Conservation (phyloP, 1,139 yeast genomes). For the Saccharomyces hybrid region DNA sequence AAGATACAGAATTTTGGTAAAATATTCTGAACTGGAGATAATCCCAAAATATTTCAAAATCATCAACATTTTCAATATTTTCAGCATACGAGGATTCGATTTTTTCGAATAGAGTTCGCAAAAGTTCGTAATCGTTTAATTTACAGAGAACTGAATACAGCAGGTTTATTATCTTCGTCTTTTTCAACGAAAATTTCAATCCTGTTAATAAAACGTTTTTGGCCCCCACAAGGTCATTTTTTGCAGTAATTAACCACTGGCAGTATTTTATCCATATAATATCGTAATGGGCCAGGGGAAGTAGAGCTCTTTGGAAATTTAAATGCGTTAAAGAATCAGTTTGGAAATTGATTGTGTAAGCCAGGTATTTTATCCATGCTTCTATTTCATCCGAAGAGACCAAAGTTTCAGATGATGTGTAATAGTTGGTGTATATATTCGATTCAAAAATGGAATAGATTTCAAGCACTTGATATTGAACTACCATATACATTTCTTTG, state of each 20-base stretch:
- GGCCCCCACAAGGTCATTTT: constrained; percentile 21
- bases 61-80: constrained; percentile 18
- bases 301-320: constrained; percentile 29
- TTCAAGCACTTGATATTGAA: constrained; percentile 29
- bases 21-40: constrained; percentile 23
- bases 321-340: constrained; percentile 18
- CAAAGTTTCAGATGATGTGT: constrained; percentile 24
- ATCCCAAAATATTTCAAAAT: constrained; percentile 28
- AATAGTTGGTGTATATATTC: constrained; percentile 22
- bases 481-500: constrained; percentile 28
- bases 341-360: constrained; percentile 21
- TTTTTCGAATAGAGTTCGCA: constrained; percentile 12
- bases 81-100: constrained; percentile 13
- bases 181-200: constrained; percentile 18
- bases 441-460: constrained; percentile 29
- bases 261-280: constrained; percentile 29
- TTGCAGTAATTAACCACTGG: constrained; percentile 23
- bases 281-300: constrained; percentile 28
- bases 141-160: constrained; percentile 19
- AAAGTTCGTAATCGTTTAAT: constrained; percentile 17
- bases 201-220: constrained; percentile 22
- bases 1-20: constrained; percentile 9
- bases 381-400: constrained; percentile 20
- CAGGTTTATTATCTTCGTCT: constrained; percentile 18
- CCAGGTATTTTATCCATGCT: constrained; percentile 26